A percentile compares a stretch with the other conserved stretches of the same genome.
Conservation (phyloP, 352 stramenopile genomes). For the Pythium scleroteichum region DNA sequence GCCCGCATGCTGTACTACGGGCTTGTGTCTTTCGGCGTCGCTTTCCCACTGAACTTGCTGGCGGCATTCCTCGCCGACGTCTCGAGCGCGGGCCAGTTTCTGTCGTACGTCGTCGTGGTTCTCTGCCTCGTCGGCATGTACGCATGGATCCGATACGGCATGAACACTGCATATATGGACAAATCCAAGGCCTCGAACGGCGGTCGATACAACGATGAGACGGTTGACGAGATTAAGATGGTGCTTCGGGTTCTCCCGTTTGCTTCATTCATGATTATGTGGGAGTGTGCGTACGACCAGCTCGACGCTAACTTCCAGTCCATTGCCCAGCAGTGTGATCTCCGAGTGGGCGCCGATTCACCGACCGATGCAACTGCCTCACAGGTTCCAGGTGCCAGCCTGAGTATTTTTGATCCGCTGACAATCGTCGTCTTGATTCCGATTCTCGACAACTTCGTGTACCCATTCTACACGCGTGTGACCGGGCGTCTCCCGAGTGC, state of each 20-base stretch:
- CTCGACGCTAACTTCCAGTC: constrained; percentile 88
- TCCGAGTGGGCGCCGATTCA: constrained; percentile 47
- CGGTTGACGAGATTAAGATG: constrained; percentile 85
- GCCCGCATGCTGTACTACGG: constrained; percentile 80
- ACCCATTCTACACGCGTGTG: constrained; percentile 59
- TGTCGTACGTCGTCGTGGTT: constrained; percentile 70
- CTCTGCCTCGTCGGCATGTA: constrained; percentile 82
- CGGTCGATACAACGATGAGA: constrained; percentile 79
- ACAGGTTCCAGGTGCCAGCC: constrained; percentile 73
- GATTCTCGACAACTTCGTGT: constrained; percentile 71
- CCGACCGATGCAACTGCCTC: constrained; percentile 32
- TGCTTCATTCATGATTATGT: constrained; percentile 89
- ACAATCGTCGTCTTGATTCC: constrained; percentile 84
- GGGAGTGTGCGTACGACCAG: constrained; percentile 87
- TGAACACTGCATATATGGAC: constrained; percentile 82
- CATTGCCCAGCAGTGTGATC: constrained; percentile 83
- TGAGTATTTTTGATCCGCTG: constrained; percentile 86
- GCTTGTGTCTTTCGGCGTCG: constrained; percentile 55
- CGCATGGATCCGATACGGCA: constrained; percentile 80
- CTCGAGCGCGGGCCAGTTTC: constrained; percentile 54
- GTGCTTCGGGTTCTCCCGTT: constrained; percentile 85
- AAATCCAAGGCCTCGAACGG: constrained; percentile 84
- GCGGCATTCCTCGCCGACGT: constrained; percentile 69
- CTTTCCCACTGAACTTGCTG: constrained; percentile 76
- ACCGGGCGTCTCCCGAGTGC: constrained; percentile 63